phyloP scores from a whole-genome alignment of 768 basidiomycete species.

The Mycena alexandri region DNA sequence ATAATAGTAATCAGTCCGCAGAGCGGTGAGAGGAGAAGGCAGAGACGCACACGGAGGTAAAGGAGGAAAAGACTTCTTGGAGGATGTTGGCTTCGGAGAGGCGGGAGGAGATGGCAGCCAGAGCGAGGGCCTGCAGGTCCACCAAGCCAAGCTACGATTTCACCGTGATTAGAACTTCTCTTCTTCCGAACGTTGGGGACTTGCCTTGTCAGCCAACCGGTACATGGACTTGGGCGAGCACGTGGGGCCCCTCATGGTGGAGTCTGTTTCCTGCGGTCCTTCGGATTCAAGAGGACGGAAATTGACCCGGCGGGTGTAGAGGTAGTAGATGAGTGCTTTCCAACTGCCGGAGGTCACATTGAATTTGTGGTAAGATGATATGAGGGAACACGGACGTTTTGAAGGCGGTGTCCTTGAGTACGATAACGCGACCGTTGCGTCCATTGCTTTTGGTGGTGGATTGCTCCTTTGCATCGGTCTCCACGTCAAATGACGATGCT shows the following conservation, averaged over 20 bases:
- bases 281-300: conserved; percentile 37
- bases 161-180: neutral
- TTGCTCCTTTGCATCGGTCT: too few species aligned
- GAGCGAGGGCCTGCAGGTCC: conserved; percentile 39
- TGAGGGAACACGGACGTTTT: conserved; percentile 35
- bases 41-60: conserved; percentile 44
- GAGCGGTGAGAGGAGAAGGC: too few species aligned
- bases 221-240: conserved; percentile 63
- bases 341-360: conserved; percentile 8
- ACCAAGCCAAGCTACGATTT: conserved; percentile 35
- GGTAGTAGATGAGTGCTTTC: conserved; percentile 32
- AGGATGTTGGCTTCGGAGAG: conserved; percentile 42
- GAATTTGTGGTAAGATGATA: too few species aligned
- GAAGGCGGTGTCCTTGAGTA: conserved; percentile 38
- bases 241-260: too few species aligned
- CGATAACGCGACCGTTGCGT: conserved; percentile 34
- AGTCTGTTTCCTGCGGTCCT: too few species aligned
- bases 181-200: too few species aligned
- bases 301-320: conserved; percentile 26
- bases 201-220: conserved; percentile 55
- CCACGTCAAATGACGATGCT: too few species aligned
- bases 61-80: conserved; percentile 42
- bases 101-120: conserved; percentile 33
- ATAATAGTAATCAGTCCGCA: neutral
- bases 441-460: neutral